Percentiles rank a stretch among this genome's conserved stretches.
Conservation (phyloP, 2,329 filamentous ascomycete species). For the Talaromyces sp. region DNA sequence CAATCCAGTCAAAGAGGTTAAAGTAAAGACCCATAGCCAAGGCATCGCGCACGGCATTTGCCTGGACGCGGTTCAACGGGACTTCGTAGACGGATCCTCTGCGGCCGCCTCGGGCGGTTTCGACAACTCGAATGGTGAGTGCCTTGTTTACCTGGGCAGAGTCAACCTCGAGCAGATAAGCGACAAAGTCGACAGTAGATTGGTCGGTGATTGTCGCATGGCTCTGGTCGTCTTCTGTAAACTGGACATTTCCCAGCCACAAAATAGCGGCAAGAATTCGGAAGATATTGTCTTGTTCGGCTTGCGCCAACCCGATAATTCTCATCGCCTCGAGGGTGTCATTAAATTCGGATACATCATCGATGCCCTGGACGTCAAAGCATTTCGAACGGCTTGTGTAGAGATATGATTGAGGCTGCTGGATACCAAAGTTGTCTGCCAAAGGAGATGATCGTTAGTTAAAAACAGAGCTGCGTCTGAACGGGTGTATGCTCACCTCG, state of each 20-base stretch:
- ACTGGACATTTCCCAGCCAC: conserved; percentile 93
- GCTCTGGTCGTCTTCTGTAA: conserved; percentile 80
- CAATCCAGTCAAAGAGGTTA: conserved; percentile 98
- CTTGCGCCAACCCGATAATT: conserved; percentile 80
- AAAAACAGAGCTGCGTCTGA: background rate
- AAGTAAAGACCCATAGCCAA: conserved; percentile 93
- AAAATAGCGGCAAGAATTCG: conserved; percentile 86
- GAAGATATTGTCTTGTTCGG: conserved; percentile 94
- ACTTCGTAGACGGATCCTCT: conserved; percentile 66
- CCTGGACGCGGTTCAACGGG: conserved; percentile 83
- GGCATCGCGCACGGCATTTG: conserved; percentile 80
- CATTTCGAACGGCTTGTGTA: conserved; percentile 96
- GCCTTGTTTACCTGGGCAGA: conserved; percentile 75
- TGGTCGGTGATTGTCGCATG: conserved; percentile 84
- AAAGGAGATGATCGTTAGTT: background rate
- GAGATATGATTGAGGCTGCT: conserved; percentile 84
- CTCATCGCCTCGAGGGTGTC: conserved; percentile 94
- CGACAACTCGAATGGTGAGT: conserved; percentile 82
- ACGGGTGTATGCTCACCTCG: conserved; percentile 44
- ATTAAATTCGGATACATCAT: conserved; percentile 81
- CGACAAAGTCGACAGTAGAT: conserved; percentile 89
- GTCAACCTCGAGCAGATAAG: conserved; percentile 87
- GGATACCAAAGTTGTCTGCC: conserved; percentile 75
- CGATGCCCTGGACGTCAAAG: conserved; percentile 87
- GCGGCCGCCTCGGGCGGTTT: conserved; percentile 62